phyloP scores from a whole-genome alignment of 495 filamentous ascomycete species.

The Penicillium dipodomyicola region DNA sequence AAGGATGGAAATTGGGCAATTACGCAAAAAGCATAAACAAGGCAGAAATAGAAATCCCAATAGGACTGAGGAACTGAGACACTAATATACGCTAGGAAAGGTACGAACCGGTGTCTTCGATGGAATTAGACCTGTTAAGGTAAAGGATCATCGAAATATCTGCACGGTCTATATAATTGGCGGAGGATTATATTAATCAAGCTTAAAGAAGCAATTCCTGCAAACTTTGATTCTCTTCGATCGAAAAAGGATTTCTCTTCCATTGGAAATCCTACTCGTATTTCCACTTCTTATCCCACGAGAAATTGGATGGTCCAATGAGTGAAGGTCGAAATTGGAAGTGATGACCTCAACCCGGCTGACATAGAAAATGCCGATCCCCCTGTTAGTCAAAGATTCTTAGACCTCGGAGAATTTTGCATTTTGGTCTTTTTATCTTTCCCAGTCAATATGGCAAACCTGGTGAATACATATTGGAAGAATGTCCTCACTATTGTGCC shows the following conservation, averaged over 20 bases:
- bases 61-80: background rate
- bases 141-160: background rate
- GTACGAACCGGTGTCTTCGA: background rate
- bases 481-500: slow-evolving; percentile 22
- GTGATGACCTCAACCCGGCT: background rate
- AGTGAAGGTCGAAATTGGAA: too few species aligned
- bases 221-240: too few species aligned
- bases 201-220: too few species aligned
- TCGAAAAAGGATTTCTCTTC: too few species aligned
- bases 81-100: background rate
- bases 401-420: too few species aligned
- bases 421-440: too few species aligned
- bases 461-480: slow-evolving; percentile 16
- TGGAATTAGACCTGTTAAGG: background rate
- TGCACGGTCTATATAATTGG: background rate
- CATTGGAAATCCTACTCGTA: too few species aligned
- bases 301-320: too few species aligned
- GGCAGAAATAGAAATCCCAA: background rate
- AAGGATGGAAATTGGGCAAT: background rate
- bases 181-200: background rate
- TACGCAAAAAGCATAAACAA: background rate
- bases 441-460: background rate
- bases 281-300: too few species aligned
- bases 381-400: background rate
- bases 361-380: background rate